Base-by-base conservation (phyloP, 2,329 filamentous ascomycete genomes). In the Claviceps citrina region DNA sequence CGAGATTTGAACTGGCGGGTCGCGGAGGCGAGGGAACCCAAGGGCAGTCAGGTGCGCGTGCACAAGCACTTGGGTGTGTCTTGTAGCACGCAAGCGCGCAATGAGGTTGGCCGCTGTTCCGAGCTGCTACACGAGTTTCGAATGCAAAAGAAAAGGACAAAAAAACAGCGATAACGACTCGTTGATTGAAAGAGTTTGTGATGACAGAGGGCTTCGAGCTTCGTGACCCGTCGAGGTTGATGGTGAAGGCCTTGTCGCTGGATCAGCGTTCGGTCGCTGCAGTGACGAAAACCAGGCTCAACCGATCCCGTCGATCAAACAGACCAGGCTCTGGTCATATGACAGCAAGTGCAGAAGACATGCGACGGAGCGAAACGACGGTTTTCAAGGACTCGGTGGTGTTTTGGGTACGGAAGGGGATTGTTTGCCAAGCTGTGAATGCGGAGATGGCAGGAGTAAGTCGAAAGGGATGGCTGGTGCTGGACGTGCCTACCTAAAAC, bases 241-340 rank as follows among this genome's bases (percentile, higher is more conserved):
- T n/a, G n/a, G n/a, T n/a, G n/a, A n/a, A n/a, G 31, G 10, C 13
- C 16, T 15, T 10, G 30, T 7, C 30, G 30, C 30, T 24, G 22
- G 5, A 8, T 8, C 8, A 24, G 22, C 8, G 5, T 24, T 4
- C 30, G n/a, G 42, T 43, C 42, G 42, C 42, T 25, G 28, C 34
- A 24, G 42, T 43, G 42, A 43, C 35, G 36, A 12, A 18, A 31
- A 25, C 5, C 22, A 24, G n/a, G n/a, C n/a, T n/a, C n/a, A n/a
- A n/a, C n/a, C n/a, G n/a, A n/a, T n/a, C n/a, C n/a, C n/a, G n/a
- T n/a, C n/a, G n/a, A n/a, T n/a, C n/a, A n/a, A n/a, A n/a, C 26
- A 28, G 26, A 28, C n/a, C 26, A 28, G 12, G 7, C 4, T 30
- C 5, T 20, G 31, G n/a, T 22, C 18, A 33, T 20, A 20, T 7